Conservation (phyloP, 345 rosid genomes). For the Turritis glabra region DNA sequence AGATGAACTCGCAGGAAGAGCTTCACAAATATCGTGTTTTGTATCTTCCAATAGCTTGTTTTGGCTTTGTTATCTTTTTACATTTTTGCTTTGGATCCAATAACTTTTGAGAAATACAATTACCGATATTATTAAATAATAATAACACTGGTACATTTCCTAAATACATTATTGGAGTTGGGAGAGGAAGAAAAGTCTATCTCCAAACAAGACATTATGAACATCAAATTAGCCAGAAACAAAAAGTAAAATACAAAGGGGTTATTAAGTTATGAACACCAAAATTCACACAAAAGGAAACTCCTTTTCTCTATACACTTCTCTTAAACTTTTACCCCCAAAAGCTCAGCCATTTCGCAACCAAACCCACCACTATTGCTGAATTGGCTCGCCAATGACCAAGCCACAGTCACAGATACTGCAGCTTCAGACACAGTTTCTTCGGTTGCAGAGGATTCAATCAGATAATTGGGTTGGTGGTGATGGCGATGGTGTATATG, state of each 20-base stretch:
- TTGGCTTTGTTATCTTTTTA: no score
- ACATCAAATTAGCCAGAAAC: not conserved
- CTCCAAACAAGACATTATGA: slow-evolving; percentile 16
- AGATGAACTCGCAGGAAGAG: no score
- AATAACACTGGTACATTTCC: not conserved
- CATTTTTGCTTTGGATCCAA: no score
- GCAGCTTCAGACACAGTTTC: slow-evolving; percentile 23
- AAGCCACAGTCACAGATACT: slow-evolving; percentile 21
- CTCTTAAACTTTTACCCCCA: slow-evolving; percentile 34
- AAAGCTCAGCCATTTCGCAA: slow-evolving; percentile 27
- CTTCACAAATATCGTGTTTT: no score
- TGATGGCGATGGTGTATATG: slow-evolving; percentile 3
- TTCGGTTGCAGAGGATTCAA: slow-evolving; percentile 28
- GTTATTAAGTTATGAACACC: slow-evolving; percentile 19
- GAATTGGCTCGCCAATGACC: slow-evolving; percentile 18
- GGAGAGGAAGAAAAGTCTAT: slow-evolving; percentile 6
- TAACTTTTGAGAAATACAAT: no score
- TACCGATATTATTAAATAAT: no score
- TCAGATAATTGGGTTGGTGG: slow-evolving; percentile 7
- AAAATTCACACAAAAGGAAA: slow-evolving; percentile 7
- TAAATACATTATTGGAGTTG: slow-evolving; percentile 23
- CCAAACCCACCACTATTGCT: slow-evolving; percentile 38
- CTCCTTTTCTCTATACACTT: slow-evolving; percentile 32
- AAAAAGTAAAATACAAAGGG: not conserved
- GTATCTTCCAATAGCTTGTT: no score